Conservation (phyloP, 352 stramenopile genomes). For the Detonula confervacea region DNA sequence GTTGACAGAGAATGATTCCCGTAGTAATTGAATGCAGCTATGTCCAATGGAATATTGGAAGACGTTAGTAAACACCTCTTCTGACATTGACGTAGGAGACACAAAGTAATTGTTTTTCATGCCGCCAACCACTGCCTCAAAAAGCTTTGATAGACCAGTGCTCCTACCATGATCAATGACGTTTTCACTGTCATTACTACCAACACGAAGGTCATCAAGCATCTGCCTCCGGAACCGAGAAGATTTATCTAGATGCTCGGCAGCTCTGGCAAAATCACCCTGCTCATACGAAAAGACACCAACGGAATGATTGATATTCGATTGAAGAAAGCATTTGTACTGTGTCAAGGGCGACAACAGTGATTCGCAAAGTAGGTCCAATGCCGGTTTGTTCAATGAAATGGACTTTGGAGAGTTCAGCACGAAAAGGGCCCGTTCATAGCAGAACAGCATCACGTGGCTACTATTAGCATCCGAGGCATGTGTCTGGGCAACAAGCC, state of each 20-base stretch:
- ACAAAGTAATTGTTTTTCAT: conserved; percentile 34
- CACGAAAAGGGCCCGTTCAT: conserved; percentile 50
- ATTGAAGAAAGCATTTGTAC: conserved; percentile 56
- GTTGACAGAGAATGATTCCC: conserved; percentile 33
- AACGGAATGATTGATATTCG: conserved; percentile 51
- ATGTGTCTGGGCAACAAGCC: conserved; percentile 19
- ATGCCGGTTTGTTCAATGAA: conserved; percentile 27
- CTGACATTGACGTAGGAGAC: conserved; percentile 15
- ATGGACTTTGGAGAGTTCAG: conserved; percentile 37
- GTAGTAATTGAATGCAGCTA: conserved; percentile 26
- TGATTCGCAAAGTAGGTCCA: conserved; percentile 35
- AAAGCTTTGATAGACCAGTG: conserved; percentile 21
- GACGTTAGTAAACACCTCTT: conserved; percentile 32
- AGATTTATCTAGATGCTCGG: conserved; percentile 38
- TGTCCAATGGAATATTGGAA: conserved; percentile 32
- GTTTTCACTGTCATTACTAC: conserved; percentile 9
- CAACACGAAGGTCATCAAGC: conserved; percentile 48
- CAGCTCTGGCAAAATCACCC: conserved; percentile 40
- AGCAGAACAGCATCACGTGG: conserved; percentile 43
- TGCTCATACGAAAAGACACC: conserved; percentile 54
- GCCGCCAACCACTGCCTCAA: conserved; percentile 22
- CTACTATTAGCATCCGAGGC: conserved; percentile 10
- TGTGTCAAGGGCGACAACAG: conserved; percentile 29
- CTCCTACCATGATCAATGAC: background rate
- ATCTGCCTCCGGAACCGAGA: conserved; percentile 45